Percentiles rank a stretch among this genome's conserved stretches.
These are phyloP conservation scores for Pichia eremophila DNA, from an alignment of 805 yeast species.

Conservation along the genomic window DNA sequence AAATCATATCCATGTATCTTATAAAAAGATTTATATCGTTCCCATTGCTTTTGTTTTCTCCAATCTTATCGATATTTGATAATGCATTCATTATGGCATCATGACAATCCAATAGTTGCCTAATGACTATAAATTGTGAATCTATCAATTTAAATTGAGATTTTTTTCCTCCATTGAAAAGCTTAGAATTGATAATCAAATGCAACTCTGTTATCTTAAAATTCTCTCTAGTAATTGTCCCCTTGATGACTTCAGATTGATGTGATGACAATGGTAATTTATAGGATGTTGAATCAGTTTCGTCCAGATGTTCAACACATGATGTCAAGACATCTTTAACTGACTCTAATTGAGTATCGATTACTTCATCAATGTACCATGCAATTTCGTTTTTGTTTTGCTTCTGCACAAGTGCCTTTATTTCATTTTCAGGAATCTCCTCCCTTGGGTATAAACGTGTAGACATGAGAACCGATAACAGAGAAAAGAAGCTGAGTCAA, in stretches of 20 bases:
- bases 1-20: constrained; percentile 19
- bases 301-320: constrained; percentile 32
- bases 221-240: constrained; percentile 49
- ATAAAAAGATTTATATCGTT: constrained; percentile 17
- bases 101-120: constrained; percentile 32
- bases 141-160: constrained; percentile 31
- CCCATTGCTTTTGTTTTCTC: constrained; percentile 10
- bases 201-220: constrained; percentile 41
- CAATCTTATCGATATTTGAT: constrained; percentile 30
- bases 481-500: too few species aligned
- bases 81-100: constrained; percentile 34
- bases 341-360: constrained; percentile 39
- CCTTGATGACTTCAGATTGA: constrained; percentile 49
- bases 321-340: constrained; percentile 33
- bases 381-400: constrained; percentile 25
- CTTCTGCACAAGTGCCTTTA: constrained; percentile 4
- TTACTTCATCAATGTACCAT: constrained; percentile 41
- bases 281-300: constrained; percentile 31
- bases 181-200: constrained; percentile 28
- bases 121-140: constrained; percentile 29
- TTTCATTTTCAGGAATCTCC: constrained; percentile 2
- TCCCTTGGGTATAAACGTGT: constrained; percentile 15
- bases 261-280: constrained; percentile 50
- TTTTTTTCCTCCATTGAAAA: constrained; percentile 32
- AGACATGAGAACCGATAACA: too few species aligned